phyloP scores from a whole-genome alignment of 2,329 filamentous ascomycete genomes.

The Aspergillus aculeatus region DNA sequence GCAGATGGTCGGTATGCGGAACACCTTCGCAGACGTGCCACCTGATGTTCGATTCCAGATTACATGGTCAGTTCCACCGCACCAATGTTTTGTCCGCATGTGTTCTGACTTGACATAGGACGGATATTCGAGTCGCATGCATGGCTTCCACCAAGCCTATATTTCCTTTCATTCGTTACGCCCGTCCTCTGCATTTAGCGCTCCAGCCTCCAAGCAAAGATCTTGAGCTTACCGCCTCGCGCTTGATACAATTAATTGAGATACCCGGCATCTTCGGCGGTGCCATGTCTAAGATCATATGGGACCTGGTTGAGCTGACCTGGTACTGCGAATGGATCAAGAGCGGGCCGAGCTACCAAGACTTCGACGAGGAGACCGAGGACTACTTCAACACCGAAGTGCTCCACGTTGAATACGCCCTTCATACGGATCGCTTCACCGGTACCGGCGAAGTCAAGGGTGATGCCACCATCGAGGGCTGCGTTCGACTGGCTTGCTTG shows the following conservation, averaged over 20 bases:
- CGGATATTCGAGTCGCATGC: slow-evolving; percentile 41
- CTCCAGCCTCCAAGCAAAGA: slow-evolving; percentile 33
- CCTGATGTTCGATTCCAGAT: slow-evolving; percentile 40
- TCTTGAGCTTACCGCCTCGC: slow-evolving; percentile 31
- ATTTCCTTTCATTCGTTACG: slow-evolving; percentile 38
- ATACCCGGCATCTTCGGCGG: slow-evolving; percentile 37
- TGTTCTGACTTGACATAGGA: slow-evolving; percentile 27
- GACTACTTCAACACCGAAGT: slow-evolving; percentile 44
- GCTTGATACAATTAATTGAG: slow-evolving; percentile 32
- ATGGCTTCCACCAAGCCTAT: slow-evolving; percentile 40
- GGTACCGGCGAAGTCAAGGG: slow-evolving; percentile 32
- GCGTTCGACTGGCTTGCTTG: slow-evolving; percentile 38
- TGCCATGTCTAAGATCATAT: slow-evolving; percentile 32
- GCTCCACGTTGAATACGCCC: slow-evolving; percentile 38
- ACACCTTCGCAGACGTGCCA: slow-evolving; percentile 39
- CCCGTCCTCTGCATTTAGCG: slow-evolving; percentile 31
- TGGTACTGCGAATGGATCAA: slow-evolving; percentile 42
- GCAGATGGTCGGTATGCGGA: slow-evolving; percentile 40
- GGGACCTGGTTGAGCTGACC: slow-evolving; percentile 35
- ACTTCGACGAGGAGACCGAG: slow-evolving; percentile 37
- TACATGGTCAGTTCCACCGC: slow-evolving; percentile 32
- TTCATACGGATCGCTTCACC: slow-evolving; percentile 39
- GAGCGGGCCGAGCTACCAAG: slow-evolving; percentile 25
- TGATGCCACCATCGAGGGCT: slow-evolving; percentile 40
- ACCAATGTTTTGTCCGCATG: neutral